A percentile compares a stretch with the other conserved stretches of the same genome.
These are phyloP conservation scores for Cryphonectria nitschkei DNA, from an alignment of 2,329 filamentous ascomycete genomes.

Conservation along the genomic window DNA sequence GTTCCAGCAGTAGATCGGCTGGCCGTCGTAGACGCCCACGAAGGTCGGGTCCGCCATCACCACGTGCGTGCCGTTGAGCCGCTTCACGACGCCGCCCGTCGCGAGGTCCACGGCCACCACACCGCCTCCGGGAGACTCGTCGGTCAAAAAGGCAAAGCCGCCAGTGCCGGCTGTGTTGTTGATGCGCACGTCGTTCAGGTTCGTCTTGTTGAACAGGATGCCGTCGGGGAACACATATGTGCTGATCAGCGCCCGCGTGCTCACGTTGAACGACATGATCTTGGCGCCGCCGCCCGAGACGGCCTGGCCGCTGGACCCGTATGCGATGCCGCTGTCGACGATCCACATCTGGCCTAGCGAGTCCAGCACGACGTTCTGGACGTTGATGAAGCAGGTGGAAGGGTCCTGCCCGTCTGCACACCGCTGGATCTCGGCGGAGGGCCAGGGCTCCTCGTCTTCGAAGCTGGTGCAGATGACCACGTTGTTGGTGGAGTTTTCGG, in stretches of 20 bases:
- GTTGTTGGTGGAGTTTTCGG: conserved; percentile 41
- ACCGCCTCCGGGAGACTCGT: conserved; percentile 42
- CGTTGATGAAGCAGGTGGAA: conserved; percentile 48
- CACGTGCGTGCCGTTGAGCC: conserved; percentile 43
- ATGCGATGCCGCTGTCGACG: conserved; percentile 45
- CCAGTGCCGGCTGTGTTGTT: conserved; percentile 45
- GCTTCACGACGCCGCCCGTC: conserved; percentile 39
- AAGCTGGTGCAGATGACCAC: conserved; percentile 44
- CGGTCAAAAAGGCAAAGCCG: conserved; percentile 47
- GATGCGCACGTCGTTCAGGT: conserved; percentile 47
- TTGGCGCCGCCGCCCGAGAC: conserved; percentile 44
- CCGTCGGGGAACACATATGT: conserved; percentile 44
- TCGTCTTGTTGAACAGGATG: conserved; percentile 40
- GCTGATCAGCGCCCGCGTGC: conserved; percentile 36
- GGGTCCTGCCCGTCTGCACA: conserved; percentile 42
- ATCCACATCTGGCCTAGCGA: conserved; percentile 44
- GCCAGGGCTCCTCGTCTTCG: conserved; percentile 44
- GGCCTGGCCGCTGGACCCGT: conserved; percentile 35
- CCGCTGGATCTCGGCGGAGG: conserved; percentile 44
- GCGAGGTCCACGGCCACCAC: conserved; percentile 44
- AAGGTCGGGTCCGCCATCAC: conserved; percentile 44
- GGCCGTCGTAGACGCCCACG: conserved; percentile 43
- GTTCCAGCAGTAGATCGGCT: conserved; percentile 41
- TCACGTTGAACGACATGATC: conserved; percentile 46
- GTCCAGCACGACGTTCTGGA: conserved; percentile 49